These are phyloP conservation scores for Silene noctiflora DNA, from an alignment of 179 eudicot genomes.

Conservation along the genomic window DNA sequence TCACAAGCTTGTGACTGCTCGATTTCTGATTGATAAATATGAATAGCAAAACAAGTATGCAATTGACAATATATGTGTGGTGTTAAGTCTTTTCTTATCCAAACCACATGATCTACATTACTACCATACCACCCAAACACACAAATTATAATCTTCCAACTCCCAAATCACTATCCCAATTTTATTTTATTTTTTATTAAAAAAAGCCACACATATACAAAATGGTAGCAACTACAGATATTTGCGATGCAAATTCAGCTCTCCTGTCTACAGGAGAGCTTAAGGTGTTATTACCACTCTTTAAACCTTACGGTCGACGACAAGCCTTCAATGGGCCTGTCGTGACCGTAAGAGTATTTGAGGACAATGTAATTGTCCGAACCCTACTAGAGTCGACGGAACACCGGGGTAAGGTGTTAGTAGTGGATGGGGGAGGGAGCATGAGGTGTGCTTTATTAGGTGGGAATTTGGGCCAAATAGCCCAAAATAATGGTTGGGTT, in stretches of 20 bases:
- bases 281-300: conserved; percentile 26
- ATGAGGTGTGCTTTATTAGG: conserved; percentile 35
- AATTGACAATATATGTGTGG: not conserved
- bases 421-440: conserved; percentile 37
- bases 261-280: conserved; percentile 36
- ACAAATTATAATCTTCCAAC: not conserved
- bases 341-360: conserved; percentile 34
- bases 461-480: conserved; percentile 36
- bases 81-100: not conserved
- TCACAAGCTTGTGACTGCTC: no score
- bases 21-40: not conserved
- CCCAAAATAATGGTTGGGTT: conserved; percentile 39
- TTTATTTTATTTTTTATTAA: not conserved
- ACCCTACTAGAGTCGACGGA: conserved; percentile 23
- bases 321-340: conserved; percentile 30
- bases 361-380: conserved; percentile 35
- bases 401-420: conserved; percentile 32
- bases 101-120: not conserved
- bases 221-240: conserved; percentile 35
- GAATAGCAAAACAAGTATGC: not conserved
- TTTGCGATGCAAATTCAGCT: conserved; percentile 35
- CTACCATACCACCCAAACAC: not conserved
- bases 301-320: conserved; percentile 29
- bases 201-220: not conserved
- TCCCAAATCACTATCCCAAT: not conserved